phyloP scores from a whole-genome alignment of 2,329 filamentous ascomycete genomes.

The Neonectria faginata region DNA sequence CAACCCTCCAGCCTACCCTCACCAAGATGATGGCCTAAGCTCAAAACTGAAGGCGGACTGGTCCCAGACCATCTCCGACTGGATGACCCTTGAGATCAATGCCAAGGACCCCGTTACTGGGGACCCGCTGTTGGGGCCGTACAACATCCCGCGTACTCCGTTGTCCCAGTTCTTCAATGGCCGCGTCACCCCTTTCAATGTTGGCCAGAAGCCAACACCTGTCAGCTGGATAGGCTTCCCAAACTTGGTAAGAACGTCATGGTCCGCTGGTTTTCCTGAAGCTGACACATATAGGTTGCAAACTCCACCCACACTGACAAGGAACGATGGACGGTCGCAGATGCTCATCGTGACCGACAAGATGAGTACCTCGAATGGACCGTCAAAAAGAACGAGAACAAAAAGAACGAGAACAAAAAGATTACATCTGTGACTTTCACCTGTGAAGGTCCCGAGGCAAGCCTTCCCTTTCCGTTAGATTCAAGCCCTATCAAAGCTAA shows the following conservation, averaged over 20 bases:
- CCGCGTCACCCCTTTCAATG: conserved; percentile 8
- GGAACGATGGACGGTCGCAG: conserved; percentile 14
- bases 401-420: conserved; percentile 3
- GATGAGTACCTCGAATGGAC: conserved; percentile 28
- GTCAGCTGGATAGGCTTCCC: conserved; percentile 23
- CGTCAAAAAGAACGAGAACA: conserved; percentile 13
- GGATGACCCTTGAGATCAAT: conserved; percentile 8
- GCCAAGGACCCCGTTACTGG: background rate
- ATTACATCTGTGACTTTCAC: conserved; percentile 17
- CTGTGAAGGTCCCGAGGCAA: conserved; percentile 22
- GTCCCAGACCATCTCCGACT: conserved; percentile 13
- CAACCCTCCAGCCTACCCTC: conserved; percentile 13
- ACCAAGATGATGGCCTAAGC: conserved; percentile 8
- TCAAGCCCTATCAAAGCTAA: background rate
- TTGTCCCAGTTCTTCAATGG: conserved; percentile 21
- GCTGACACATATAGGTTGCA: background rate
- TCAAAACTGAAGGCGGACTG: conserved; percentile 2
- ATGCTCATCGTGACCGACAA: conserved; percentile 14
- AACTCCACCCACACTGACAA: too few relatives aligned
- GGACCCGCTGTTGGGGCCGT: background rate
- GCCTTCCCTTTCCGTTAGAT: background rate
- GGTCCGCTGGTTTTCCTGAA: background rate
- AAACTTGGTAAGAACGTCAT: background rate
- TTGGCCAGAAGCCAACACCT: background rate
- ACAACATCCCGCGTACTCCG: background rate